phyloP scores from a whole-genome alignment of 2,329 filamentous ascomycete genomes.

The Colletotrichum sp. region DNA sequence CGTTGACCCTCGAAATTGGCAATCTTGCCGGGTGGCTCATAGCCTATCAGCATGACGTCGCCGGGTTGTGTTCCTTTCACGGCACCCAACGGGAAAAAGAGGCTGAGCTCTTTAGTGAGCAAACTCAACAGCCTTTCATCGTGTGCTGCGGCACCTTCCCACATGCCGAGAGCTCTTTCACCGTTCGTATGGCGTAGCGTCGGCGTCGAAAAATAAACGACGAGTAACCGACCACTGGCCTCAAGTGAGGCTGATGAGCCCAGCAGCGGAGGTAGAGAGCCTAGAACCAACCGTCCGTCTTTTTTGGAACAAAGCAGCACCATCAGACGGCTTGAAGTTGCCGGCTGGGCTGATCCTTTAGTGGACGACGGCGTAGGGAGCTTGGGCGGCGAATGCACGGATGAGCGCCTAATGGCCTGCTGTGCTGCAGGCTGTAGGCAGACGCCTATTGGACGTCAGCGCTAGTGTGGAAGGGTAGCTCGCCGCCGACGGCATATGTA shows the following conservation, averaged over 20 bases:
- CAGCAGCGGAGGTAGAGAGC: neutral
- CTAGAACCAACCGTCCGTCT: neutral
- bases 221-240: neutral
- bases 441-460: neutral
- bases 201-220: neutral
- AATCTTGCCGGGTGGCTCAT: neutral
- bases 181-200: neutral
- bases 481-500: neutral
- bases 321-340: neutral
- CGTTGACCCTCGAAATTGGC: neutral
- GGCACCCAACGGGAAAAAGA: neutral
- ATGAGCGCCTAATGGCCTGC: neutral
- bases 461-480: neutral
- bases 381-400: neutral
- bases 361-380: neutral
- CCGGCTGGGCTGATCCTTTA: neutral
- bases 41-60: neutral
- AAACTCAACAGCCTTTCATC: neutral
- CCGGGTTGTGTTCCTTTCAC: neutral
- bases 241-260: neutral
- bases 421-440: neutral
- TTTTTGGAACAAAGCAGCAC: neutral
- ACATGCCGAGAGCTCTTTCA: neutral
- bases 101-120: neutral
- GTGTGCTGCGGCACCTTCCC: neutral